Evolutionary conservation across 345 rosid genomes (phyloP).

Genomic region (Eutrema yunnanense): DNA sequence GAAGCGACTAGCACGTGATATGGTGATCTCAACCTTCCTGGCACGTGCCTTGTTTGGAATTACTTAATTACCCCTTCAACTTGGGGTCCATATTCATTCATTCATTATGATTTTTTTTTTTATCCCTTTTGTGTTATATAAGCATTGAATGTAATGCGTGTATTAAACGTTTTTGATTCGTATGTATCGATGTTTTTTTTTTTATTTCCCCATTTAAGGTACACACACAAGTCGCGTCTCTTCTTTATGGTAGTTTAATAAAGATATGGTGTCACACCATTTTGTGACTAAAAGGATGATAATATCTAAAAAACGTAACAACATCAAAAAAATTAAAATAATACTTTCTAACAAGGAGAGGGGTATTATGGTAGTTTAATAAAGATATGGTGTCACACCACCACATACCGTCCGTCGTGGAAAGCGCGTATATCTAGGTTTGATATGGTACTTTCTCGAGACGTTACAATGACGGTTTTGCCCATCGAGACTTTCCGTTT

Average conservation of each 20-base stretch:
- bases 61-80: conserved; percentile 1
- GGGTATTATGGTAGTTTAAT: neutral
- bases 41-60: neutral
- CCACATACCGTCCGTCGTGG: conserved; percentile 19
- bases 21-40: neutral
- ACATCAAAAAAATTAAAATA: neutral
- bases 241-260: no score
- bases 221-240: conserved; percentile 1
- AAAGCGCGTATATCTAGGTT: conserved; percentile 11
- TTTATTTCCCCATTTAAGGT: neutral
- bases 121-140: neutral
- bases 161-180: conserved; percentile 9
- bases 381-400: conserved; percentile 3
- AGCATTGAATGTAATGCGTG: conserved; percentile 14
- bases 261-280: no score
- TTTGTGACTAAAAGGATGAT: no score
- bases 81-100: neutral
- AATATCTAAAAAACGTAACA: neutral
- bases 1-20: conserved; percentile 16
- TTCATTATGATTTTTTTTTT: neutral
- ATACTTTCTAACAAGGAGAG: neutral
- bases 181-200: neutral
- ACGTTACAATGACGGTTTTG: neutral
- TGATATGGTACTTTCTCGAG: neutral
- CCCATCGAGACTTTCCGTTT: conserved; percentile 1